Evolutionary conservation across 2,329 filamentous ascomycete genomes (phyloP), one percentile per base, ranked within the genome.

Genomic region (Epichloe sp.): DNA sequence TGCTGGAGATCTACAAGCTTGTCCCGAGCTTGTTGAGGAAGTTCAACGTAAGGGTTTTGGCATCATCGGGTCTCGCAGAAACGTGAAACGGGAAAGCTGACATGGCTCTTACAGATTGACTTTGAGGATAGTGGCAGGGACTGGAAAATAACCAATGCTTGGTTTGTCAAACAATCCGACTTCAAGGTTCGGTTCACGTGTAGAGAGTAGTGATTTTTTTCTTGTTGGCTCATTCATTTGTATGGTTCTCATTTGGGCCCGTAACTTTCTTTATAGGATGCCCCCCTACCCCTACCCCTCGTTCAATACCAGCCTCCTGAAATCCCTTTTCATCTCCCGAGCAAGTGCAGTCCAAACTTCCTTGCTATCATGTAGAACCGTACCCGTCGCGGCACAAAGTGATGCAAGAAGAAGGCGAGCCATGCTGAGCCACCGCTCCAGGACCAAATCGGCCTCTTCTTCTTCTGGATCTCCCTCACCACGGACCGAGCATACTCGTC

Each of bases 1-100:
- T 68, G 42, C 50, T 73, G 17, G 71, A 73, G 57, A 70, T 73
- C 44, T 62, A 59, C 3, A 73, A 72, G 55, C 51, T 73, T 14
- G 60, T 74, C 2, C 71, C 71, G 15, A 40, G 38, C 38, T 17
- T 1, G n/a, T 11, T 40, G 17, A 40, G 38, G 38, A 40, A 11
- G 11, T 40, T 40, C 38, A 17, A 40, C 17, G 38, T 40, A 4
- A 40, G 38, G 4, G 6, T 5, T 26, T 26, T 26, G 7, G 38
- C 10, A 10, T 21, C 3, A 31, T 31, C 8, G 26, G 26, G 3
- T 31, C 26, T 21, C 19, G 19, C 19, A 21, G 19, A 7, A 31
- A 31, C 26, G 8, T 31, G 26, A 31, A 31, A 3, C 8, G 26
- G 8, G 8, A 4, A 31, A 31, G 26, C 26, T 40, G n/a, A 40